A percentile compares a stretch with the other conserved stretches of the same genome.
Evolutionary conservation across 1,284 basidiomycete species (phyloP).

Genomic region (Rhizopogon hawkerae): DNA sequence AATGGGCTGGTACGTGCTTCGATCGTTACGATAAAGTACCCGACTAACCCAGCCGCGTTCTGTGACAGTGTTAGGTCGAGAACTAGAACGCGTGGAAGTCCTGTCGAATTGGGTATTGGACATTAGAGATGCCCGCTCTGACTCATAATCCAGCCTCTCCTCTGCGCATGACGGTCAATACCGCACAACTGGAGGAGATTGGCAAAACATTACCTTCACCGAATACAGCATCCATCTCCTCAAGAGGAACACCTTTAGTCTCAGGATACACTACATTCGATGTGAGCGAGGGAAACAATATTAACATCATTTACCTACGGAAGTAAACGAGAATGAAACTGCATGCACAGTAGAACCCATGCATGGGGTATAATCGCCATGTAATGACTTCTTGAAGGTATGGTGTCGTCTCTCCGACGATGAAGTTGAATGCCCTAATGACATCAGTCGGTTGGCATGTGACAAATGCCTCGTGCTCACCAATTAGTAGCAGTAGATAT

Average conservation of each 20-base stretch:
- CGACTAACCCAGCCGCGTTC: conserved; percentile 41
- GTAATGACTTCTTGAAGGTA: conserved; percentile 82
- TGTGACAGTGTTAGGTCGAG: conserved; percentile 19
- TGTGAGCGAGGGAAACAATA: conserved; percentile 1
- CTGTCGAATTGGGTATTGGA: conserved; percentile 33
- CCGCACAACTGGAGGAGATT: not conserved
- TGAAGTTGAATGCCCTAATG: conserved; percentile 75
- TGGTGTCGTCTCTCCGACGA: conserved; percentile 87
- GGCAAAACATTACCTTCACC: conserved; percentile 52
- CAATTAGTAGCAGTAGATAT: conserved; percentile 76
- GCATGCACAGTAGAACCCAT: conserved; percentile 86
- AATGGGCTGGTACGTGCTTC: conserved; percentile 48
- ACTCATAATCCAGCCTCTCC: conserved; percentile 64
- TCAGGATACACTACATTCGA: conserved; percentile 63
- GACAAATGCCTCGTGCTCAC: conserved; percentile 11
- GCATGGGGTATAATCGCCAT: conserved; percentile 95
- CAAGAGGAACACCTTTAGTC: conserved; percentile 70
- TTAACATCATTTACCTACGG: conserved; percentile 34
- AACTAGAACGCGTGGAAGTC: conserved; percentile 25
- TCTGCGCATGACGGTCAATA: conserved; percentile 39
- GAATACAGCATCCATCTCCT: conserved; percentile 79
- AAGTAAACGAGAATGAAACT: conserved; percentile 83
- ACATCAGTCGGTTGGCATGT: conserved; percentile 26
- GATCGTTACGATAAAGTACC: conserved; percentile 40
- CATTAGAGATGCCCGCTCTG: conserved; percentile 56